Base-by-base conservation (phyloP, 352 stramenopile species). In the Pythium chondricola region DNA sequence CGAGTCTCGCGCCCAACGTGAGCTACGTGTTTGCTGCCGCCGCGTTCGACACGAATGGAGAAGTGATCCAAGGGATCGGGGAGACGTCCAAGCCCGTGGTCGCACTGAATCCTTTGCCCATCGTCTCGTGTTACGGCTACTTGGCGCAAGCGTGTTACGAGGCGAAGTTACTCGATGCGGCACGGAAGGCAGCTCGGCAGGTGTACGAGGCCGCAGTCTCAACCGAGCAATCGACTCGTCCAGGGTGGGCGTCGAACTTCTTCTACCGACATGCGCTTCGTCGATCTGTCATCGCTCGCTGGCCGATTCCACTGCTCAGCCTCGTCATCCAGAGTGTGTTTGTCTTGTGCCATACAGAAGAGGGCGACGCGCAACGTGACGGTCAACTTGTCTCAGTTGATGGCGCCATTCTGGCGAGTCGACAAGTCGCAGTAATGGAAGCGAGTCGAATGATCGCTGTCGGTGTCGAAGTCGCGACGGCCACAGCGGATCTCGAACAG, bases 21-120 rank as follows among this genome's bases (percentile, higher is more conserved):
- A 82, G 61, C 44, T 95, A 93, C 46, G 78, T 93, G 13, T 95
- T 95, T 38, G 84, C 84, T 9, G 66, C 84, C 2, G 82, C 82
- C 21, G 83, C 82, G 1, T 95, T 84, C 21, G 83, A 95, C 38
- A 55, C 45, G 3, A 57, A 75, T 0, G 62, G 78, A 16, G 61
- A 88, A 3, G 25, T 88, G 8, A 85, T 95, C 18, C 48, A 83
- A 36, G 63, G 56, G 4, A 86, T 93, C 30, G 83, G 83, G 0
- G 67, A 75, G 16, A 90, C 76, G 0, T 83, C 74, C 1, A 51
- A 63, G 10, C 65, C 76, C 1, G 70, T 93, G 7, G 64, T 83
- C 1, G 67, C 84, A 2, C 50, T 91, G 1, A 86, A 92, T 33
- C 76, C 82, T 2, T 43, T 94, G 4, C 61, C 78, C 10, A 41